Evolutionary conservation across 352 stramenopile genomes (phyloP), one percentile per base, ranked within the genome.

Genomic region (Pythium brachiatum): DNA sequence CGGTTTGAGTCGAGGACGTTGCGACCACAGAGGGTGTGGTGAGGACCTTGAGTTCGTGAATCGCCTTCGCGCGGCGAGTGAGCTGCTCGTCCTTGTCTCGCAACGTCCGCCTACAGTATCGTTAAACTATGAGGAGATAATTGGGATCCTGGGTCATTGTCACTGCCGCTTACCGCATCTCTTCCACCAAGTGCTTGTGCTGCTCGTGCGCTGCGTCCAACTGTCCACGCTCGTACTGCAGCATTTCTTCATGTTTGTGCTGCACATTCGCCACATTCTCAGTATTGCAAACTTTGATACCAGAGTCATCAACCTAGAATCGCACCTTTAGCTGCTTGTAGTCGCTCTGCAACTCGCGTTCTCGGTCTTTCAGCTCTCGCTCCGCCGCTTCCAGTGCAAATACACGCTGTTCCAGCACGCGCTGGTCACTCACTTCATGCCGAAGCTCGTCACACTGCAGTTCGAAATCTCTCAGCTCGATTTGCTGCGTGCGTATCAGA

Each of bases 71-170:
- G 46, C 86, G 76, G 41, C 74, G 82, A 11, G 23, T 59, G 21
- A 90, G 74, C 52, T 81, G 54, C 32, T 66, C 57, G 9, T 90
- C 74, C 39, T 90, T 88, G 5, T 90, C 76, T 3, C 65, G 75
- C 36, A 90, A 59, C 0, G 73, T 18, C 5, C 56, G 43, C 54
- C 58, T 64, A 69, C 81, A 56, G n/a, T 41, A 21, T 21, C 7
- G 18, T 11, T 7, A 44, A 64, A 52, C 47, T 8, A 44, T 38
- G 16, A 39, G 11, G 21, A 53, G 29, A 11, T 5, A 34, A 9
- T 34, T 34, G 5, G 29, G 29, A 34, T 5, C 29, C 29, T 11
- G 29, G 5, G 5, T 34, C 9, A 5, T 34, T 34, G 9, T 9
- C 29, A 34, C 29, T 11, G 29, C 29, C 29, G 9, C 29, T 5